phyloP scores from a whole-genome alignment of 2,329 filamentous ascomycete species.

The Penicillium italicum region DNA sequence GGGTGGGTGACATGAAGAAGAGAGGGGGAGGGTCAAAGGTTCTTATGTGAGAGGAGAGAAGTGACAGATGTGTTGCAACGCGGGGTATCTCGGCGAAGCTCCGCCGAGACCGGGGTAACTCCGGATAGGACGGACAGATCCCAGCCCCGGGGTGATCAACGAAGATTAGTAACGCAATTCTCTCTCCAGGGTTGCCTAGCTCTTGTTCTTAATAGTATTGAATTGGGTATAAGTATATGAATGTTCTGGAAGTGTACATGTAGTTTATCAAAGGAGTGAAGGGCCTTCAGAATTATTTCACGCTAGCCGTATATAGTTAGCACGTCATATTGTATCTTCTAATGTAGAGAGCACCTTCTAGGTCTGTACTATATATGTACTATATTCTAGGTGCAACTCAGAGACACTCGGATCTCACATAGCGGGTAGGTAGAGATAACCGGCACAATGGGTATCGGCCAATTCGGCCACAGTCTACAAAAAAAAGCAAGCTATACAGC shows the following conservation, averaged over 20 bases:
- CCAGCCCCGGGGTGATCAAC: not conserved
- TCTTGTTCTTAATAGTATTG: no score
- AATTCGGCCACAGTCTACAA: not conserved
- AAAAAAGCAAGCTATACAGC: not conserved
- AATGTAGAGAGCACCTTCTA: no score
- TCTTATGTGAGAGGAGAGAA: not conserved
- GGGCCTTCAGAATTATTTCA: not conserved
- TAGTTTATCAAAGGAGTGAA: not conserved
- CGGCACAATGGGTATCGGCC: constrained; percentile 1
- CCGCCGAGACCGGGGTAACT: constrained; percentile 7
- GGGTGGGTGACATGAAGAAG: constrained; percentile 4
- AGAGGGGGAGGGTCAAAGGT: not conserved
- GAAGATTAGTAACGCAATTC: not conserved
- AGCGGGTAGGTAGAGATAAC: not conserved
- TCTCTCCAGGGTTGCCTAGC: not conserved
- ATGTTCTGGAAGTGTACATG: not conserved
- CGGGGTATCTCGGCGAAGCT: constrained; percentile 4
- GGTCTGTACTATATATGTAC: no score
- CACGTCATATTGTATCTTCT: not conserved
- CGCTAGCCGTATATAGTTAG: not conserved
- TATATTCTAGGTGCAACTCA: not conserved
- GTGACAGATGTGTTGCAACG: not conserved
- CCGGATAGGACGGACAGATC: not conserved
- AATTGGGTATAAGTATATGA: not conserved
- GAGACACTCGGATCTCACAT: not conserved